A percentile compares a stretch with the other conserved stretches of the same genome.
Evolutionary conservation across 2,329 filamentous ascomycete species (phyloP).

Genomic region (Fusarium nurragi): DNA sequence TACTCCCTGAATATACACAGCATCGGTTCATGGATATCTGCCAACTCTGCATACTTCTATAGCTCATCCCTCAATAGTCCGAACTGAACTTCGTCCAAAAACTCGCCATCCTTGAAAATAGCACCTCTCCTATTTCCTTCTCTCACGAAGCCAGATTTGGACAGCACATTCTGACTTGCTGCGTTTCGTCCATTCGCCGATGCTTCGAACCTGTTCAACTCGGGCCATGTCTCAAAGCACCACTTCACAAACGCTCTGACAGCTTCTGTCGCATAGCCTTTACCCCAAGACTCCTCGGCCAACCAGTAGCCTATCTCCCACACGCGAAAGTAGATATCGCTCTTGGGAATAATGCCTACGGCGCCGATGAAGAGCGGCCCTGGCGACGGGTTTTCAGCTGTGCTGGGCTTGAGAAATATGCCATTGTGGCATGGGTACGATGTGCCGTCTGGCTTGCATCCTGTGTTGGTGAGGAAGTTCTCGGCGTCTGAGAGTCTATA

Average conservation of each 20-base stretch:
- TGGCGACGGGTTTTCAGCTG: constrained; percentile 39
- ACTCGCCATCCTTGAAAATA: constrained; percentile 53
- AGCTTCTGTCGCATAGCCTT: constrained; percentile 56
- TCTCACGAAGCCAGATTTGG: constrained; percentile 53
- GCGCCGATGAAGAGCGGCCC: constrained; percentile 50
- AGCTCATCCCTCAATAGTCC: constrained; percentile 53
- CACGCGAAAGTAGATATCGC: constrained; percentile 54
- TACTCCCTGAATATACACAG: background rate
- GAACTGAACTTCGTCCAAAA: constrained; percentile 52
- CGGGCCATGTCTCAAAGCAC: constrained; percentile 55
- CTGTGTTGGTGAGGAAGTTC: constrained; percentile 47
- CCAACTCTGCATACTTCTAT: background rate
- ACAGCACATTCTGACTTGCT: constrained; percentile 56
- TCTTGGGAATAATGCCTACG: constrained; percentile 51
- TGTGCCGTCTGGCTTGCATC: constrained; percentile 26
- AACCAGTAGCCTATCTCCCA: constrained; percentile 63
- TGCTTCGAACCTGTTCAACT: constrained; percentile 56
- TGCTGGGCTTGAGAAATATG: constrained; percentile 48
- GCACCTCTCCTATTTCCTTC: constrained; percentile 57
- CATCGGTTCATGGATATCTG: background rate
- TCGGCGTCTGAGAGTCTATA: constrained; percentile 55
- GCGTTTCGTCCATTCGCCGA: constrained; percentile 50
- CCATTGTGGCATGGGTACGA: constrained; percentile 47
- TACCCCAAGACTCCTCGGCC: constrained; percentile 55
- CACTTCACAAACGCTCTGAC: constrained; percentile 52